Evolutionary conservation across 2,329 filamentous ascomycete genomes (phyloP), one percentile per base, ranked within the genome.

Genomic region (Aureobasidium sp.): DNA sequence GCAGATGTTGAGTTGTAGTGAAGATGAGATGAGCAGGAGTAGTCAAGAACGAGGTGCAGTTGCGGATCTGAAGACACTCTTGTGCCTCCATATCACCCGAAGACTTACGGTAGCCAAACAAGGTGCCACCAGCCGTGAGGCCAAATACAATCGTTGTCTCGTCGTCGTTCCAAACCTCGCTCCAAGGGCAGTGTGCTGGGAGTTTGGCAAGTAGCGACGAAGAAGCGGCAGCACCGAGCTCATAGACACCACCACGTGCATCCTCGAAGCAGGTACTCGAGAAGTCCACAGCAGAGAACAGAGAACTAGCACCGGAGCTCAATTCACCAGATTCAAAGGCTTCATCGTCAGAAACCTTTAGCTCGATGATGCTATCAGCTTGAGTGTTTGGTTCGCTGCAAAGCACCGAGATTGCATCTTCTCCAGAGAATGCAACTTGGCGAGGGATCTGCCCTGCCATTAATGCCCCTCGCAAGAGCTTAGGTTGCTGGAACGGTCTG

Each of bases 41-140:
- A 29, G 92, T 77, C 6, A 92, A 73, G 69, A 96, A 97, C 0
- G 94, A 99, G 0, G 93, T 97, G 74, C 92, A 96, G 68, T 94
- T 96, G 73, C 89, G 91, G 15, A 87, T 84, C 48, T 97, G 77
- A 5, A 89, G 78, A 17, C 82, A 84, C 3, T 87, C 85, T 71
- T 92, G 89, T 44, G 64, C 65, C 39, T 65, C 67, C 27, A 37
- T 26, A 29, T 50, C 57, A 17, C 55, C 63, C 4, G 32, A 64
- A 56, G 39, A 70, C 59, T 46, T 69, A 62, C 51, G 55, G 34
- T 62, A 50, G 34, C 88, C 90, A 71, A 89, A 95, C 0, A 99
- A 78, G 60, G 87, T 82, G 0, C 94, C 94, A 61, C 85, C 88
- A 52, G 84, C 82, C 3, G 91, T 88, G 66, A 97, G 77, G 1